These are phyloP conservation scores for Saccharomyces hybrid DNA, from an alignment of 1,139 yeast species.

Conservation along the genomic window DNA sequence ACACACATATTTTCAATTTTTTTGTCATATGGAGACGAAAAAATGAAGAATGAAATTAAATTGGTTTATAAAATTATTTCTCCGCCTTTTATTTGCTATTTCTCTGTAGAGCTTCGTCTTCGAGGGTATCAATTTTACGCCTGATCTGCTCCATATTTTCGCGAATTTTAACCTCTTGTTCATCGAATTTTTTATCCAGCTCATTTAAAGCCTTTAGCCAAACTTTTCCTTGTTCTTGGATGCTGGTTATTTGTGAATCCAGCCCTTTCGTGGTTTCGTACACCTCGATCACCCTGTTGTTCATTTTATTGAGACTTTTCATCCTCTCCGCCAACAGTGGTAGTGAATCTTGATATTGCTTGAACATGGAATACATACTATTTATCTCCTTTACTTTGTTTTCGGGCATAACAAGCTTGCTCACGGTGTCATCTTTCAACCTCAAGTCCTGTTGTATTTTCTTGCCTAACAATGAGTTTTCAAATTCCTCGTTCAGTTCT, in stretches of 20 bases:
- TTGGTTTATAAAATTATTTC: not conserved
- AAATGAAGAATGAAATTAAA: not conserved
- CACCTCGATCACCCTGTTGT: conserved; percentile 47
- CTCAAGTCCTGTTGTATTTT: conserved; percentile 24
- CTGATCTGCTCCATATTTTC: conserved; percentile 6
- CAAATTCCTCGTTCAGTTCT: conserved; percentile 33
- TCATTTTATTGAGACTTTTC: conserved; percentile 40
- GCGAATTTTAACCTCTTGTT: conserved; percentile 16
- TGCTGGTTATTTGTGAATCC: conserved; percentile 34
- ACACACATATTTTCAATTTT: not conserved
- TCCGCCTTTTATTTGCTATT: not conserved
- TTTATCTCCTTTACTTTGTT: conserved; percentile 37
- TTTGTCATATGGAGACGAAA: not conserved
- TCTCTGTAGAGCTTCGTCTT: not conserved
- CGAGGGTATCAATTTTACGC: not conserved
- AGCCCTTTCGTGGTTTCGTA: conserved; percentile 44
- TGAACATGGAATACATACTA: conserved; percentile 35
- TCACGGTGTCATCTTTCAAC: conserved; percentile 18
- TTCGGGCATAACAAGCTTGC: conserved; percentile 17
- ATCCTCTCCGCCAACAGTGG: conserved; percentile 42
- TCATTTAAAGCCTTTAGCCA: conserved; percentile 38
- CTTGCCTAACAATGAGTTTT: conserved; percentile 19
- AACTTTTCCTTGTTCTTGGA: conserved; percentile 36
- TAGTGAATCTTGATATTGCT: conserved; percentile 32
- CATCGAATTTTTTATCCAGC: conserved; percentile 37